These are phyloP conservation scores for Verticillium albo-atrum DNA, from an alignment of 2,329 filamentous ascomycete species.

Conservation along the genomic window DNA sequence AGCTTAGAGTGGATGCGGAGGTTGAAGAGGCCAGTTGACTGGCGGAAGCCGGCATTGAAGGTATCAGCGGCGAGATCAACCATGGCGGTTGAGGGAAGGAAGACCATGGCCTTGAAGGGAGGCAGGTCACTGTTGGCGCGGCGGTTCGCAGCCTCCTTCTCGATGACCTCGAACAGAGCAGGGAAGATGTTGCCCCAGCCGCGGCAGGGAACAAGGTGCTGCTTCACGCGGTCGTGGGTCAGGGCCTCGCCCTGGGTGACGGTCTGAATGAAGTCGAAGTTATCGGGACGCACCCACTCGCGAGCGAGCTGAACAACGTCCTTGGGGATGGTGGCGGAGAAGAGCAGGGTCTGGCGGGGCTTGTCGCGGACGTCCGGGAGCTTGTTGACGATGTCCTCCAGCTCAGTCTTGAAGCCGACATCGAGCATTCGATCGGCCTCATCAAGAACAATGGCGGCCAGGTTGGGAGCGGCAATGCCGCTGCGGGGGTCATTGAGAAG, in stretches of 20 bases:
- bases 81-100: constrained; percentile 75
- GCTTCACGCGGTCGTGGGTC: constrained; percentile 81
- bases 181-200: constrained; percentile 76
- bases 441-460: constrained; percentile 91
- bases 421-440: constrained; percentile 99
- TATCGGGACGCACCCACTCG: constrained; percentile 67
- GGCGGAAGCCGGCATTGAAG: constrained; percentile 28
- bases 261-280: constrained; percentile 90
- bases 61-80: constrained; percentile 52
- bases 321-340: constrained; percentile 86
- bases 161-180: constrained; percentile 69
- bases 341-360: constrained; percentile 85
- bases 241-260: constrained; percentile 75
- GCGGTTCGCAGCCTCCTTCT: constrained; percentile 49
- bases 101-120: constrained; percentile 95
- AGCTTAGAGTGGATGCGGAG: constrained; percentile 77
- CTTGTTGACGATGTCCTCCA: constrained; percentile 53
- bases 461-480: constrained; percentile 67
- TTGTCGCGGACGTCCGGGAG: constrained; percentile 61
- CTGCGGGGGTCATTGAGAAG: constrained; percentile 63
- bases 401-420: constrained; percentile 72
- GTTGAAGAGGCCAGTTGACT: constrained; percentile 10
- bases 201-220: constrained; percentile 63
- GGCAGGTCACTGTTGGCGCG: constrained; percentile 29
- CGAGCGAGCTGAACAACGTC: constrained; percentile 79